phyloP scores from a whole-genome alignment of 2,329 filamentous ascomycete genomes.

The Talaromyces piceae region DNA sequence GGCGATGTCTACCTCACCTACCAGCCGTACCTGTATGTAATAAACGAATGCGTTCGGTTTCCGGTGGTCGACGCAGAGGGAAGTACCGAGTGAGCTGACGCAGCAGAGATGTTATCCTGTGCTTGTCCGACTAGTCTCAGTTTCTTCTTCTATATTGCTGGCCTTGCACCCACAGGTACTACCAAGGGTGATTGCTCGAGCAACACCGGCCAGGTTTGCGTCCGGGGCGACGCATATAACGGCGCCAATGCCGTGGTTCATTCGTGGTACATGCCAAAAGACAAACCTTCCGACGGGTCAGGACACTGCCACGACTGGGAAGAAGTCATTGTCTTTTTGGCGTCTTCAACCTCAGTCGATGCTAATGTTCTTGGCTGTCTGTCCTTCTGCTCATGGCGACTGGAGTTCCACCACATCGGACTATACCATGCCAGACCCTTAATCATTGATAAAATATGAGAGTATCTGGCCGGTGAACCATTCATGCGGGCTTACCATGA shows the following conservation, averaged over 20 bases:
- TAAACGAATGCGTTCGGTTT: slow-evolving; percentile 56
- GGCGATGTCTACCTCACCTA: slow-evolving; percentile 49
- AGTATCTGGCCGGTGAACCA: slow-evolving; percentile 45
- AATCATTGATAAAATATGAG: slow-evolving; percentile 43
- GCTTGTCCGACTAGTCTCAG: background rate
- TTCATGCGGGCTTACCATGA: slow-evolving; percentile 35
- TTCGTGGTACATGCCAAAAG: slow-evolving; percentile 47
- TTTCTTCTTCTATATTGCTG: slow-evolving; percentile 28
- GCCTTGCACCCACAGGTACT: slow-evolving; percentile 35
- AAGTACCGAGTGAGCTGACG: slow-evolving; percentile 46
- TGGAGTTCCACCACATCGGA: slow-evolving; percentile 38
- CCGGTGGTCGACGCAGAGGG: slow-evolving; percentile 53
- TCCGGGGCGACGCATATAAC: slow-evolving; percentile 36
- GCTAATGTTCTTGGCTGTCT: slow-evolving; percentile 44
- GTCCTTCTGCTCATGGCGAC: slow-evolving; percentile 45
- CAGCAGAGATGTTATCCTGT: background rate
- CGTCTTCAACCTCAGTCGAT: slow-evolving; percentile 25
- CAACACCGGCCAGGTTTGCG: slow-evolving; percentile 47
- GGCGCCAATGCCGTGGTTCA: slow-evolving; percentile 46
- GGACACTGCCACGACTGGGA: slow-evolving; percentile 53
- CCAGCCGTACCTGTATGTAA: slow-evolving; percentile 49
- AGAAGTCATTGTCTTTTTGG: slow-evolving; percentile 47
- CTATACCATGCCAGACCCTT: slow-evolving; percentile 36
- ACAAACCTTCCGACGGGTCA: slow-evolving; percentile 36
- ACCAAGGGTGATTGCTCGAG: slow-evolving; percentile 34